A percentile compares a stretch with the other conserved stretches of the same genome.
phyloP scores from a whole-genome alignment of 306 rosid genomes.

The Cucurbita argyrosperma region DNA sequence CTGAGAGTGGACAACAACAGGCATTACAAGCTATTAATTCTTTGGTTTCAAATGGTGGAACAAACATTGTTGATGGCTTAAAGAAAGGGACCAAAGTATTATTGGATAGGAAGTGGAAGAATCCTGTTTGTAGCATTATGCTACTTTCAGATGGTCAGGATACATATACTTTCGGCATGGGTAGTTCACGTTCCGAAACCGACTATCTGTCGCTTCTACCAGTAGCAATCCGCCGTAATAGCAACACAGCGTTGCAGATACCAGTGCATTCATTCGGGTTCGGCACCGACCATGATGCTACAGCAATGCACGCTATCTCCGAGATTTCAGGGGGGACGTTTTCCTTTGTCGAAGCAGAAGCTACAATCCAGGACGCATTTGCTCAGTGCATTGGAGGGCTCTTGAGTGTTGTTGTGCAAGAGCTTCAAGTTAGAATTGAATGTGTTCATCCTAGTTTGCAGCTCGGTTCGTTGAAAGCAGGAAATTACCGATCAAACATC shows the following conservation, averaged over 20 bases:
- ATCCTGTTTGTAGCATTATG: conserved; percentile 9
- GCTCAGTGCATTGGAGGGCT: conserved; percentile 15
- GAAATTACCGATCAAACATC: conserved; percentile 6
- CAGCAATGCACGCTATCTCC: conserved; percentile 9
- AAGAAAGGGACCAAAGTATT: conserved; percentile 9
- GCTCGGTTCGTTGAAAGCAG: conserved; percentile 1
- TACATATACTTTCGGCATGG: neutral
- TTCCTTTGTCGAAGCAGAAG: conserved; percentile 10
- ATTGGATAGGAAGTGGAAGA: conserved; percentile 3
- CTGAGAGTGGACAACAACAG: conserved; percentile 7
- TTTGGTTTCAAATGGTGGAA: conserved; percentile 9
- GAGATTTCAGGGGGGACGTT: conserved; percentile 12
- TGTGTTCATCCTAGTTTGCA: conserved; percentile 11
- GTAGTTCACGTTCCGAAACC: neutral
- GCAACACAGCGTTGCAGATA: neutral
- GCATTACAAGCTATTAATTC: conserved; percentile 14
- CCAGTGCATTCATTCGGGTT: conserved; percentile 12
- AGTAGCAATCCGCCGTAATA: conserved; percentile 1
- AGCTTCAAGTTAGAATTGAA: conserved; percentile 4
- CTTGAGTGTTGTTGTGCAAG: conserved; percentile 5
- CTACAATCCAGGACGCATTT: conserved; percentile 7
- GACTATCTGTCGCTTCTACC: conserved; percentile 7
- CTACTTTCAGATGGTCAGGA: conserved; percentile 13
- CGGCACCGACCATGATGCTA: conserved; percentile 11
- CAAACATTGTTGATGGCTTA: conserved; percentile 7